These are phyloP conservation scores for Pulveroboletus sp. DNA, from an alignment of 768 basidiomycete genomes.

Conservation along the genomic window DNA sequence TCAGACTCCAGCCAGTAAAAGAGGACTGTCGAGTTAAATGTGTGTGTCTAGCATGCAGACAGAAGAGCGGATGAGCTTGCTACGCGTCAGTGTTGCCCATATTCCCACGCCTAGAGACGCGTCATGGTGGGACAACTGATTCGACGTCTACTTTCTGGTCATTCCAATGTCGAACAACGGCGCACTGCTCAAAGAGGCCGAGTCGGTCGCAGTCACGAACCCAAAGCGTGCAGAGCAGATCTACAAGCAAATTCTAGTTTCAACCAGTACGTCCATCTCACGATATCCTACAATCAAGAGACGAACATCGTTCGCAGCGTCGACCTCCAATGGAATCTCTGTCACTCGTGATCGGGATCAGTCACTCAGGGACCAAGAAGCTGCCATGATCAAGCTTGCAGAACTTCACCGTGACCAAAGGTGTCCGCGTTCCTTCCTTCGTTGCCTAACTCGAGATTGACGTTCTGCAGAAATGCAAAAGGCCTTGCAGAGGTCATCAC, in stretches of 20 bases:
- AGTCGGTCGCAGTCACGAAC: slow-evolving; percentile 39
- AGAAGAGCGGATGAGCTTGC: too few relatives aligned
- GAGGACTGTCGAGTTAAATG: too few relatives aligned
- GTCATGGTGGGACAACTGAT: slow-evolving; percentile 11
- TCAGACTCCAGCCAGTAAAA: too few relatives aligned
- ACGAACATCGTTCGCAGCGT: slow-evolving; percentile 14
- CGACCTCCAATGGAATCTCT: slow-evolving; percentile 32
- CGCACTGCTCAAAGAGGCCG: slow-evolving; percentile 43
- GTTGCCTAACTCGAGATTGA: background rate
- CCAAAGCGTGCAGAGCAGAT: slow-evolving; percentile 64
- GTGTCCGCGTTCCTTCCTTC: slow-evolving; percentile 38
- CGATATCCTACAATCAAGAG: background rate
- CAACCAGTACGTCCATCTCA: slow-evolving; percentile 28
- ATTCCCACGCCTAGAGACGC: slow-evolving; percentile 26
- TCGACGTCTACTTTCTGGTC: background rate
- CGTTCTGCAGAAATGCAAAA: slow-evolving; percentile 61
- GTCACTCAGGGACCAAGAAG: slow-evolving; percentile 74
- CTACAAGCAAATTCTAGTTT: slow-evolving; percentile 64
- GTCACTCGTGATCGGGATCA: slow-evolving; percentile 46
- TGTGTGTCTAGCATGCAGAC: too few relatives aligned
- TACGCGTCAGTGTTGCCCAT: background rate
- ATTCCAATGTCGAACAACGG: slow-evolving; percentile 23
- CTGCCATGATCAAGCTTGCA: slow-evolving; percentile 79
- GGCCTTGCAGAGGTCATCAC: slow-evolving; percentile 85
- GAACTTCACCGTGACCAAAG: slow-evolving; percentile 82